phyloP scores from a whole-genome alignment of 108 stramenopile genomes.

The Stephanodiscus triporus region DNA sequence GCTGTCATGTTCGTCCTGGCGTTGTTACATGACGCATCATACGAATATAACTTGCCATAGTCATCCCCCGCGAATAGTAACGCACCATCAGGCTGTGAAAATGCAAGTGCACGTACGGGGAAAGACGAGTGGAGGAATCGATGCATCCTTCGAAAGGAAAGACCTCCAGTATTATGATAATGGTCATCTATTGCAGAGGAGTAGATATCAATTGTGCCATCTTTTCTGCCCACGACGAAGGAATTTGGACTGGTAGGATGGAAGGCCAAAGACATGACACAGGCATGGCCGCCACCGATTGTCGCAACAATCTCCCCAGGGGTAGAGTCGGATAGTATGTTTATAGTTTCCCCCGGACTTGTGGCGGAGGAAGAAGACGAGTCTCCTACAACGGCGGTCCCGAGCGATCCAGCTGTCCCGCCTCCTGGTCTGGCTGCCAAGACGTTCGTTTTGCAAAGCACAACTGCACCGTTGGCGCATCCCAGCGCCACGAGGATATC shows the following conservation, averaged over 20 bases:
- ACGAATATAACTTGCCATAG: conserved; percentile 39
- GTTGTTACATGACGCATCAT: conserved; percentile 36
- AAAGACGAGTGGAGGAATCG: conserved; percentile 25
- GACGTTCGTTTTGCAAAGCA: conserved; percentile 33
- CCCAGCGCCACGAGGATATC: conserved; percentile 45
- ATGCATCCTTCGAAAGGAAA: conserved; percentile 43
- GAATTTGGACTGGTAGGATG: conserved; percentile 48
- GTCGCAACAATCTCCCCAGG: conserved; percentile 43
- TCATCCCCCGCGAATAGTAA: conserved; percentile 49
- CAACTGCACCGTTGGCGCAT: conserved; percentile 42
- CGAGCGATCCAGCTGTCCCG: background rate
- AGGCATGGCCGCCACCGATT: conserved; percentile 44
- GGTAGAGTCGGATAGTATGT: conserved; percentile 17
- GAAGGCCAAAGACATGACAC: conserved; percentile 45
- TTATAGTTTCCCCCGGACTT: background rate
- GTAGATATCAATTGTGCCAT: conserved; percentile 53
- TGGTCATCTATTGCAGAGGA: conserved; percentile 29
- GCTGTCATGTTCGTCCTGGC: conserved; percentile 15
- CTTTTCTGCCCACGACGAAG: conserved; percentile 51
- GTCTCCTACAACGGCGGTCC: conserved; percentile 29
- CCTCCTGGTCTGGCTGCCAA: conserved; percentile 21
- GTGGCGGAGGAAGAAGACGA: conserved; percentile 14
- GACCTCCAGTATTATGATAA: conserved; percentile 5
- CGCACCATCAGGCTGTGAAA: conserved; percentile 41
- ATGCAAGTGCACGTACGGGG: conserved; percentile 42